Conservation (phyloP, 345 rosid species). For the Eucalyptus sideroxylon region DNA sequence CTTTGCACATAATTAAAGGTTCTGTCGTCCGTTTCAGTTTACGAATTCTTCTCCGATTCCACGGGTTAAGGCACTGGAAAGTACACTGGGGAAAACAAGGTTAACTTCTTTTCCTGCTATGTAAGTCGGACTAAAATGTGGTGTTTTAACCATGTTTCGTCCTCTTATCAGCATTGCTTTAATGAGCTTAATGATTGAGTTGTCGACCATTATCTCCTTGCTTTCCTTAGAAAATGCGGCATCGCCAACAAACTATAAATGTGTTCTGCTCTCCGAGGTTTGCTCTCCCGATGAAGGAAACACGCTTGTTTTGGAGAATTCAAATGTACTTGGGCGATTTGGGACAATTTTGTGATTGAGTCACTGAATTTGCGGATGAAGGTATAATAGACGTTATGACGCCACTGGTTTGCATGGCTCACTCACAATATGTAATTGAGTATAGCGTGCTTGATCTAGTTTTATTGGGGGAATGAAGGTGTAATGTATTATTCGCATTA, state of each 20-base stretch:
- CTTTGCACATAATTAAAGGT: background rate
- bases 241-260: background rate
- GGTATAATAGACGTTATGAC: background rate
- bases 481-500: background rate
- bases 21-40: background rate
- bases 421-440: background rate
- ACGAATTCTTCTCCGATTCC: background rate
- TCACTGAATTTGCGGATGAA: background rate
- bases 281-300: background rate
- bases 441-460: background rate
- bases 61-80: background rate
- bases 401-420: background rate
- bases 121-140: background rate
- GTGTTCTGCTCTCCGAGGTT: background rate
- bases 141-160: background rate
- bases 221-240: background rate
- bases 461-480: background rate
- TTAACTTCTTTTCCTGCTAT: background rate
- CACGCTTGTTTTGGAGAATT: background rate
- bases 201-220: background rate
- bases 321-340: background rate
- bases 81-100: background rate
- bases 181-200: background rate
- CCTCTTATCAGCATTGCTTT: background rate
- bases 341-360: background rate